Evolutionary conservation across 352 stramenopile species (phyloP), one percentile per base, ranked within the genome.

Genomic region (Phytophthora sp.): DNA sequence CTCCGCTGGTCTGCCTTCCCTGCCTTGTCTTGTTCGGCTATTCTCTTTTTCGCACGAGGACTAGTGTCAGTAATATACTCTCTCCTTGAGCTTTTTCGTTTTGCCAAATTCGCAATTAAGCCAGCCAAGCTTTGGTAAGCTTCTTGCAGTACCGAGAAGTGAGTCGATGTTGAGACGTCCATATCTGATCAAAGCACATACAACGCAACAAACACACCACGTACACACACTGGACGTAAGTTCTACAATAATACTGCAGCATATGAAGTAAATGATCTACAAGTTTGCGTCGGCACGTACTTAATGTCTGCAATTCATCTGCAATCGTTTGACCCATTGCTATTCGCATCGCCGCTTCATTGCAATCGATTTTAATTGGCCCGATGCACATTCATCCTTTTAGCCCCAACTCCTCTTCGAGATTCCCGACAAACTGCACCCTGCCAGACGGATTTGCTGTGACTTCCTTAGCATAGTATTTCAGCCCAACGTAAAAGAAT

Each of bases 401-500:
- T 37, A 90, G 26, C n/a, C 82, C 72, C 61, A 79, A 79, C 20
- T 76, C 62, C 10, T 79, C 66, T 18, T 69, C 62, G 17, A 56
- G 38, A 9, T 63, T 48, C n/a, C 52, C 45, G 24, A 46, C 44
- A 17, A 72, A 72, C 10, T 67, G 56, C 9, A 63, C 62, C 32
- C 31, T 54, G 51, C 53, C 59, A n/a, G 49, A 62, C 45, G 44
- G 39, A 5, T 56, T 62, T 42, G 41, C 30, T 24, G 11, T 32
- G 28, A 60, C 49, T 15, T 71, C 66, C 17, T 50, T 34, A 3
- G 51, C 43, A 30, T 61, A 61, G 61, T 91, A 92, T 43, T 81
- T 89, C 31, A 92, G 39, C 4, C 84, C 84, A 34, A 89, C 20
- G 55, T 92, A 94, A 12, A 92, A 62, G 42, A 87, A 94, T 9